Evolutionary conservation across 179 eudicot genomes (phyloP).

Genomic region (Spergularia azorica): DNA sequence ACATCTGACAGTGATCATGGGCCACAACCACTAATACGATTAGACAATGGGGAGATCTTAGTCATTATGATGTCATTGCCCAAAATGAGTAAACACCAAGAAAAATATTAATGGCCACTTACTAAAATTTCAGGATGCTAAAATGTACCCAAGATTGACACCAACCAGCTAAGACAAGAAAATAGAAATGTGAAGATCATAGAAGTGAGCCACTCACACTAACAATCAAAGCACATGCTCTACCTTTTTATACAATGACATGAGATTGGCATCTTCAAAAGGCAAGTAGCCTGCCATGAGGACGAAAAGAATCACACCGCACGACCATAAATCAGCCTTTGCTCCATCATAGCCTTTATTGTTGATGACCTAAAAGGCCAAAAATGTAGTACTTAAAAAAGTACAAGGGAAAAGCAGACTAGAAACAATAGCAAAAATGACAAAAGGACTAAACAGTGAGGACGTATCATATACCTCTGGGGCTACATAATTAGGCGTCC

Average conservation of each 20-base stretch:
- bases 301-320: slow-evolving; percentile 92
- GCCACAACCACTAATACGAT: neutral
- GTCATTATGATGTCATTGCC: neutral
- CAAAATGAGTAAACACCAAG: too few species aligned
- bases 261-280: slow-evolving; percentile 82
- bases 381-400: neutral
- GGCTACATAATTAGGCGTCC: slow-evolving; percentile 79
- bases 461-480: slow-evolving; percentile 56
- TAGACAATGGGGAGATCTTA: too few species aligned
- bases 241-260: slow-evolving; percentile 87
- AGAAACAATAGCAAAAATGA: neutral
- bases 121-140: neutral
- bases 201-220: too few species aligned
- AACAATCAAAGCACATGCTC: neutral
- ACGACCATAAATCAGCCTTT: slow-evolving; percentile 95
- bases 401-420: neutral
- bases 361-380: slow-evolving; percentile 57
- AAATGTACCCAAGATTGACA: neutral
- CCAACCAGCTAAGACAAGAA: neutral
- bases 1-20: neutral
- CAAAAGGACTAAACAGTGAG: neutral
- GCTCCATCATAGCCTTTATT: slow-evolving; percentile 97
- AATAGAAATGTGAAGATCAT: neutral
- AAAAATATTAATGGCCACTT: neutral
- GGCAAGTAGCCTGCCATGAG: slow-evolving; percentile 92